phyloP scores from a whole-genome alignment of 2,329 filamentous ascomycete genomes.

The Microcyclospora tardicrescens region DNA sequence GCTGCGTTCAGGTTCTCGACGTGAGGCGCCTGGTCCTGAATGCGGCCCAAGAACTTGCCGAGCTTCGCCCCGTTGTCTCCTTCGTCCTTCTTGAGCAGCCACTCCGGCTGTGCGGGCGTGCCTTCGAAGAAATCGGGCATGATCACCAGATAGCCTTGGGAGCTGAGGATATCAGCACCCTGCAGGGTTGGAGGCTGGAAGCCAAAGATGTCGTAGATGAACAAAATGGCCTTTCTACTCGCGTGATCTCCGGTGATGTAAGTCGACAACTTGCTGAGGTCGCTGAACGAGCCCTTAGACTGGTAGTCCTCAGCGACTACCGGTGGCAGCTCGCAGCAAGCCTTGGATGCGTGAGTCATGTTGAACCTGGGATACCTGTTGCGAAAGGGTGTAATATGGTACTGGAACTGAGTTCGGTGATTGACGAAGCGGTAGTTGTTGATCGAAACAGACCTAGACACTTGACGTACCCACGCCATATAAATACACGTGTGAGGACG shows the following conservation, averaged over 20 bases:
- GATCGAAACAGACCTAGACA: too few species aligned
- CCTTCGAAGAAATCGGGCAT: constrained; percentile 6
- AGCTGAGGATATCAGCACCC: constrained; percentile 4
- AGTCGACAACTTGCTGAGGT: too few species aligned
- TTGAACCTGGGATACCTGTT: too few species aligned
- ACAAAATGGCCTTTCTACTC: not conserved
- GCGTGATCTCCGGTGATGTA: not conserved
- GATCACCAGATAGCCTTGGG: constrained; percentile 1
- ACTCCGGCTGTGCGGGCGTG: constrained; percentile 2
- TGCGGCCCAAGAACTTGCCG: constrained; percentile 3
- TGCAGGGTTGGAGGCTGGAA: constrained; percentile 3
- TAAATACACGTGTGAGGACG: too few species aligned
- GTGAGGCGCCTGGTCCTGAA: constrained; percentile 1
- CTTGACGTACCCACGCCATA: too few species aligned
- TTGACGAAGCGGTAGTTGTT: too few species aligned
- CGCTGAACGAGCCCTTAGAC: too few species aligned
- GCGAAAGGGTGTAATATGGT: too few species aligned
- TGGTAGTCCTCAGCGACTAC: too few species aligned
- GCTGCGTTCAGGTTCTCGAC: not conserved
- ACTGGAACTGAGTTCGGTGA: too few species aligned
- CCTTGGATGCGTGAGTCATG: too few species aligned
- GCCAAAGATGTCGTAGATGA: constrained; percentile 6
- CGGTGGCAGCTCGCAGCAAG: too few species aligned
- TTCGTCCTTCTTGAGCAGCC: constrained; percentile 1
- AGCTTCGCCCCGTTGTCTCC: constrained; percentile 1